These are phyloP conservation scores for Colletotrichum tofieldiae DNA, from an alignment of 2,329 filamentous ascomycete genomes.

Conservation along the genomic window DNA sequence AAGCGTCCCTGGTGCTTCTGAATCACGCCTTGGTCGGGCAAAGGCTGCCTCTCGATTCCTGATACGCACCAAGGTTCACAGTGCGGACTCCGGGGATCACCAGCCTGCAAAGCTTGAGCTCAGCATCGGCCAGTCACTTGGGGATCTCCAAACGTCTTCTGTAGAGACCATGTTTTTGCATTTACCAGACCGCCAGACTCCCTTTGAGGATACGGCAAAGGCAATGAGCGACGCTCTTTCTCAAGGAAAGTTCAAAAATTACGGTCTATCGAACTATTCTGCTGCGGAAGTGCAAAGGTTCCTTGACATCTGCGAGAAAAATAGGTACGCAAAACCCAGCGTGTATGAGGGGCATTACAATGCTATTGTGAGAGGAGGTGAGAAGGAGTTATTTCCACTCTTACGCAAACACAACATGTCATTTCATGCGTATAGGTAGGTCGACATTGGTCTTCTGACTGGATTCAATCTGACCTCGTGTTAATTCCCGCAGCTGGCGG, in stretches of 20 bases:
- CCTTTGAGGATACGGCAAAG: neutral
- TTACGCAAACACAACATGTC: neutral
- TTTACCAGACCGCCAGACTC: neutral
- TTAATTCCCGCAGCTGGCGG: conserved; percentile 1
- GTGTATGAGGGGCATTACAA: conserved; percentile 8
- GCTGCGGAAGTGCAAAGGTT: neutral
- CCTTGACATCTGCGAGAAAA: neutral
- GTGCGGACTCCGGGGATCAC: neutral
- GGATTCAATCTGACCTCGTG: neutral
- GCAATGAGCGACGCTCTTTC: neutral
- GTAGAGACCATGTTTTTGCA: conserved; percentile 6
- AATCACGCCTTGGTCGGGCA: neutral
- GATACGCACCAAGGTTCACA: conserved; percentile 17
- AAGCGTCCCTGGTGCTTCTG: neutral
- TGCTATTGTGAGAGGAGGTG: conserved; percentile 1
- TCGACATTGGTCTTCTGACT: neutral
- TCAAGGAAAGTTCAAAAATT: neutral
- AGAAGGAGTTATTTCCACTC: conserved; percentile 1
- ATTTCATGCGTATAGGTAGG: conserved; percentile 7
- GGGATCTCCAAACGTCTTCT: neutral
- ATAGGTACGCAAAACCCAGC: neutral
- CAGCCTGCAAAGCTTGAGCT: neutral
- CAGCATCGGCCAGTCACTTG: neutral
- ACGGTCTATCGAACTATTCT: conserved; percentile 5
- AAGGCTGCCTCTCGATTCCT: neutral